Evolutionary conservation across 192 early-diverging fungal genomes (phyloP), one percentile per base, ranked within the genome.

Genomic region (Jimgerdemannia lactiflua): DNA sequence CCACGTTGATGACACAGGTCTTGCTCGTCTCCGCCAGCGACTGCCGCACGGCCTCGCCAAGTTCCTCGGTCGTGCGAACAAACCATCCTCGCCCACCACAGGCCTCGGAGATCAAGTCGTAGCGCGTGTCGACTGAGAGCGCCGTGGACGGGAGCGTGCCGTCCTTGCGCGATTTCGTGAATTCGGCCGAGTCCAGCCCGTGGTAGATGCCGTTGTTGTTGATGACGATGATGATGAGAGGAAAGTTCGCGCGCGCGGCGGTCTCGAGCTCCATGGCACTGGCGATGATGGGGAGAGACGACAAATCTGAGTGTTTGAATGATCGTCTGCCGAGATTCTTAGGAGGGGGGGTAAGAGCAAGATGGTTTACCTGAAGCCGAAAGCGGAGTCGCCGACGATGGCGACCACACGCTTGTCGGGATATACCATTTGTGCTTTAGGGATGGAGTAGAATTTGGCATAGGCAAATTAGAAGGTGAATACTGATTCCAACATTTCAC

Each of bases 201-300:
- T 88, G 86, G 77, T 92, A 92, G 14, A 94, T 93, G 14, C 92
- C 92, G 43, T 89, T 92, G 76, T 94, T 94, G 80, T 94, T 94
- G 73, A 94, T 91, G 4, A 94, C 88, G 40, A 94, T 85, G n/a
- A 92, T 84, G 3, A 94, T 20, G 10, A 93, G 79, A n/a, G 92
- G 88, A 64, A 93, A 74, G 8, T 83, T 80, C 9, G 83, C 77
- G 65, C 92, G 82, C 20, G 86, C 82, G 4, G 91, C 92, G 11
- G 92, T 93, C 75, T 94, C 92, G 18, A 93, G 77, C 80, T 94
- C 92, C 89, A 93, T 92, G 3, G 91, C 92, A 73, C 89, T 83
- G 40, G 6, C 18, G 67, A 65, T 19, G 14, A 65, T 65, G 67
- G 18, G 19, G 29, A 68, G 40, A 19, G 67, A 41, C 6, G 67